Percentiles rank a stretch among this genome's conserved stretches.
phyloP scores from a whole-genome alignment of 371 early-diverging fungal genomes.

The Mucor lusitanicus region DNA sequence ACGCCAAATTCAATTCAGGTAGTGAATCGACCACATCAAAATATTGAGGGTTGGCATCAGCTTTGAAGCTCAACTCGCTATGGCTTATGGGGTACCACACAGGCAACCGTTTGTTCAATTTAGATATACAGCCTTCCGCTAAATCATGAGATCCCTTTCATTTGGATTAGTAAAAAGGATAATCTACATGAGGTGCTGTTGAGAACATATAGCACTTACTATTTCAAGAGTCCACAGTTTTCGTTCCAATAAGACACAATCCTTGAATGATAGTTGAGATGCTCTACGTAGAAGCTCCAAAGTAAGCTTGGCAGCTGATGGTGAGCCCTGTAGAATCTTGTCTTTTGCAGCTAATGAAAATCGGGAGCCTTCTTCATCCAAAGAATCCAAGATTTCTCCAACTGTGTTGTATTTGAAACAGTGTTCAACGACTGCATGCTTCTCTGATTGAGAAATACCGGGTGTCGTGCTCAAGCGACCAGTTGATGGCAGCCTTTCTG shows the following conservation, averaged over 20 bases:
- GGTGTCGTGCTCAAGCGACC: neutral
- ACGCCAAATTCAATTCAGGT: neutral
- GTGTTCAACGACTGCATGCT: neutral
- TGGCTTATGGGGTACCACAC: neutral
- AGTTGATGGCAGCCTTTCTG: constrained; percentile 25
- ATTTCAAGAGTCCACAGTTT: constrained; percentile 65
- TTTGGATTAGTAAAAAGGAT: neutral
- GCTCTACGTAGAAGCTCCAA: constrained; percentile 72
- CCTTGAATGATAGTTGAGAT: constrained; percentile 29
- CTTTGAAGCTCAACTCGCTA: neutral
- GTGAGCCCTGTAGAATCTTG: constrained; percentile 64
- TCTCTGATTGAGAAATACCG: neutral
- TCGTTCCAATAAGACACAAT: constrained; percentile 71
- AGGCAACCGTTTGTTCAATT: neutral
- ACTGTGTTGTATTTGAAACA: neutral
- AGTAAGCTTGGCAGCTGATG: constrained; percentile 81
- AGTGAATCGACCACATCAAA: neutral
- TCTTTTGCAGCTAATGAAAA: constrained; percentile 46
- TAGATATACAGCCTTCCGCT: neutral
- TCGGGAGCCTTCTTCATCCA: neutral
- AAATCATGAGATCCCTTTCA: neutral
- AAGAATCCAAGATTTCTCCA: neutral
- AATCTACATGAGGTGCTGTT: neutral
- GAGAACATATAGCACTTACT: constrained; percentile 35
- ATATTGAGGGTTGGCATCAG: neutral